A percentile compares a stretch with the other conserved stretches of the same genome.
Conservation (phyloP, 495 filamentous ascomycete genomes). For the Pseudevernia furfuracea region DNA sequence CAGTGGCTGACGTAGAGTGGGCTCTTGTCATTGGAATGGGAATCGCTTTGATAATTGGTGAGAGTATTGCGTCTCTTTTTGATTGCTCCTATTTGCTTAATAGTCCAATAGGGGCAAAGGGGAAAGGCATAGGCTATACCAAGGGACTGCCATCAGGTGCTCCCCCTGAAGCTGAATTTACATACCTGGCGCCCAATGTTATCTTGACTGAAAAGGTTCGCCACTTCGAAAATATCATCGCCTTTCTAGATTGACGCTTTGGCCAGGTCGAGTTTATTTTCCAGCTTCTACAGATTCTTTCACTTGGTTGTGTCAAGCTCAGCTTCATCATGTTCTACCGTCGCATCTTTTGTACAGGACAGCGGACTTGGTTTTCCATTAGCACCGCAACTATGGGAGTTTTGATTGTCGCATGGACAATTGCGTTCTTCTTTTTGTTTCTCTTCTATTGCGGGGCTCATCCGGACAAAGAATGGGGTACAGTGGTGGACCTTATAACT, state of each 20-base stretch:
- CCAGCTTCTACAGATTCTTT: slow-evolving; percentile 7
- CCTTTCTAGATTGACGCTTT: background rate
- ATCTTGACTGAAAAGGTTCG: slow-evolving; percentile 1
- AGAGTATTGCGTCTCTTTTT: too few species aligned
- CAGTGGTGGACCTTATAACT: background rate
- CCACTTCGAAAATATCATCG: background rate
- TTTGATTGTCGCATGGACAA: slow-evolving; percentile 4
- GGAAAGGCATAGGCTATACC: too few species aligned
- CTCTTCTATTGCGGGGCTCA: slow-evolving; percentile 7
- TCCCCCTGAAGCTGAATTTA: too few species aligned
- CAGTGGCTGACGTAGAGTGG: background rate
- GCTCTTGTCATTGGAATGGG: slow-evolving; percentile 1
- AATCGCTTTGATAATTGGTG: slow-evolving; percentile 4
- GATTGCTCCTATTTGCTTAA: too few species aligned
- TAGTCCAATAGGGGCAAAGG: too few species aligned
- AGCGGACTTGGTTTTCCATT: slow-evolving; percentile 4
- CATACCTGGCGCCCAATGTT: background rate
- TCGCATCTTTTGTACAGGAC: slow-evolving; percentile 8
- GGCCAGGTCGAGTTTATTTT: slow-evolving; percentile 8
- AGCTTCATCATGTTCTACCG: slow-evolving; percentile 17
- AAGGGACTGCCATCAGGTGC: too few species aligned
- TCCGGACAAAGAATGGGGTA: background rate
- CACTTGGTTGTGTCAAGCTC: slow-evolving; percentile 14
- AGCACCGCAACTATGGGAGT: background rate
- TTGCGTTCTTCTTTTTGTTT: slow-evolving; percentile 19